Evolutionary conservation across 148 eudicot species (phyloP), one percentile per base, ranked within the genome.

Genomic region (Chenopodium quinoa): DNA sequence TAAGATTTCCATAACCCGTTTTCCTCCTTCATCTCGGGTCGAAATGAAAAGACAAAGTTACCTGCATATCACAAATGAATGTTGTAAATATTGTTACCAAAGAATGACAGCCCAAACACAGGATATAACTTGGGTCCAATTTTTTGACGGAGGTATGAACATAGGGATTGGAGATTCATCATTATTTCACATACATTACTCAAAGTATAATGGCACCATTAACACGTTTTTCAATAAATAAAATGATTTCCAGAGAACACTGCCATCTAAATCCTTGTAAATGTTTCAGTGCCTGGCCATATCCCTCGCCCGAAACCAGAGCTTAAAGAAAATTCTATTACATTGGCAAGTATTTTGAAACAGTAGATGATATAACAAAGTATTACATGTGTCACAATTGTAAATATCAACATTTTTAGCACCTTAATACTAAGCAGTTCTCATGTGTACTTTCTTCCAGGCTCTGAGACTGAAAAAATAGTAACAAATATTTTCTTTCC

Each of bases 41-140:
- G 91, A 82, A 97, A 92, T 58, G 99, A 89, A 71, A 97, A 89
- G 80, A 91, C 75, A 84, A 92, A 91, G 87, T 97, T 97, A 65
- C 99, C 99, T 97, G 91, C 89, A 87, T 80, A 80, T 60, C 37
- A 77, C 84, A 85, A 79, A 78, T 40, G 32, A 68, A 75, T 64
- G 27, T 23, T 44, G 71, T 71, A 68, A 81, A 11, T 78, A 74
- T 69, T 73, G 67, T 34, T n/a, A 3, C 27, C 25, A 64, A 27
- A 27, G 44, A 52, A 7, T 60, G 31, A 66, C 16, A 66, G 72
- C 16, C 44, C 44, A 46, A 78, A 54, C 5, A 34, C n/a, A 78
- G 8, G 44, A 20, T 75, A 25, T 14, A 75, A 25, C 23, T 69
- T 22, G 7, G 37, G 23, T 68, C 66, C 66, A 62, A n/a, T 62